Percentiles rank a stretch among this genome's conserved stretches.
These are phyloP conservation scores for Solanum phureja DNA, from an alignment of 257 asterid genomes.

Conservation along the genomic window DNA sequence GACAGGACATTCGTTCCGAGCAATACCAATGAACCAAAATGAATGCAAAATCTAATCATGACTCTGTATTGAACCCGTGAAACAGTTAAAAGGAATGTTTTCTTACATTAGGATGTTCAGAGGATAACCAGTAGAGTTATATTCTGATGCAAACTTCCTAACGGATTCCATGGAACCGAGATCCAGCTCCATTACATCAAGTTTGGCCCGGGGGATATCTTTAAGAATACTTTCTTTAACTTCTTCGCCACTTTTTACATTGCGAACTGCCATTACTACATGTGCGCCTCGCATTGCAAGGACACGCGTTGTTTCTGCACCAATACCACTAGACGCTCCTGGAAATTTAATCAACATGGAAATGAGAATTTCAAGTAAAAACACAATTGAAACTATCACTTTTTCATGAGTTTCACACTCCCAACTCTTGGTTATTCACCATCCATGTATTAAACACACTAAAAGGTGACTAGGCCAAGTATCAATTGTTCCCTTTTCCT, in stretches of 20 bases:
- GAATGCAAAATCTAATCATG: neutral
- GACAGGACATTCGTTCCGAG: neutral
- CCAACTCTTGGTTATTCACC: neutral
- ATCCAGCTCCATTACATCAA: constrained; percentile 59
- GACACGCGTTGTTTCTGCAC: constrained; percentile 44
- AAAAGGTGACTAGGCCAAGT: no score
- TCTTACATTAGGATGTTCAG: constrained; percentile 55
- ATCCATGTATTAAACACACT: neutral
- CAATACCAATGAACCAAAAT: neutral
- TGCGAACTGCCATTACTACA: constrained; percentile 61
- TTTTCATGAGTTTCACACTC: neutral
- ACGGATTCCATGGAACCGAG: constrained; percentile 42
- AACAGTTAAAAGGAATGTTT: neutral
- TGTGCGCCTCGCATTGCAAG: constrained; percentile 41
- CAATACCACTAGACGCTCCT: constrained; percentile 80
- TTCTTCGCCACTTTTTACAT: constrained; percentile 22
- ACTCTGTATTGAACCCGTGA: neutral
- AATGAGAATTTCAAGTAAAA: neutral
- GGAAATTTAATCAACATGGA: constrained; percentile 2
- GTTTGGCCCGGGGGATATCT: constrained; percentile 39
- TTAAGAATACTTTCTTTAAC: constrained; percentile 34
- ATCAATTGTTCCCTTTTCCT: neutral
- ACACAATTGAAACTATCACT: neutral
- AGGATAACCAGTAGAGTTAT: constrained; percentile 28
- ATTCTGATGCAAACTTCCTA: constrained; percentile 46